Evolutionary conservation across 2,329 filamentous ascomycete species (phyloP).

Genomic region (Claviceps paspali): DNA sequence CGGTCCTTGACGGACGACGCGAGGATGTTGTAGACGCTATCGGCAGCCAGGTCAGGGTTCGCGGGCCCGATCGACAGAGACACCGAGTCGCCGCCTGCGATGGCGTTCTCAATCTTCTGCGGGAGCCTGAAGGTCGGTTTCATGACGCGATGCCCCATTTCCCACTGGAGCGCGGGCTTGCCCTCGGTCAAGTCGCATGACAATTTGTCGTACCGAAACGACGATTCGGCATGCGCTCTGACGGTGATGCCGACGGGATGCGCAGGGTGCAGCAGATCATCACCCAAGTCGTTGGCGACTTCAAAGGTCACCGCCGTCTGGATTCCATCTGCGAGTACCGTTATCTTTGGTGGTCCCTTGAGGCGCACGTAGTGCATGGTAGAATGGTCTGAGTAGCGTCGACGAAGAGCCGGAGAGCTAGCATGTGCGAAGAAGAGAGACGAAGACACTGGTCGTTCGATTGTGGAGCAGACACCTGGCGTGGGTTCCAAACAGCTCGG

Average conservation of each 20-base stretch:
- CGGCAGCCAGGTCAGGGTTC: conserved; percentile 12
- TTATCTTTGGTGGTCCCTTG: conserved; percentile 29
- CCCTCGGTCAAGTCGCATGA: conserved; percentile 12
- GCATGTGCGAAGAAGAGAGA: background rate
- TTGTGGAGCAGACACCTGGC: too few species aligned
- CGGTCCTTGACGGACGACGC: conserved; percentile 9
- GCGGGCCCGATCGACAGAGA: conserved; percentile 15
- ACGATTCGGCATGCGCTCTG: conserved; percentile 14
- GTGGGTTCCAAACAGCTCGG: background rate
- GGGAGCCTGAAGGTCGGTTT: conserved; percentile 20
- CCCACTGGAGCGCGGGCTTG: conserved; percentile 16
- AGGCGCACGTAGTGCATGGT: conserved; percentile 44
- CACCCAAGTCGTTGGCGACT: conserved; percentile 42
- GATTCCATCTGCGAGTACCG: conserved; percentile 11
- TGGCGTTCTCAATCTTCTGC: conserved; percentile 11
- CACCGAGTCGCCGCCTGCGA: conserved; percentile 12
- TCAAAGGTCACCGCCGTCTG: conserved; percentile 31
- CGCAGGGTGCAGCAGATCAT: conserved; percentile 34
- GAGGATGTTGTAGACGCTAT: conserved; percentile 13
- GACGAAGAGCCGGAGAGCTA: background rate
- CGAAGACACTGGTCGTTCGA: too few species aligned
- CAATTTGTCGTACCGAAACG: conserved; percentile 8
- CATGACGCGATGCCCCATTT: conserved; percentile 24
- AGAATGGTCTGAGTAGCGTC: background rate
- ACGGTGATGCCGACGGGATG: conserved; percentile 28